phyloP scores from a whole-genome alignment of 345 rosid genomes.

The Aurinia saxatilis region DNA sequence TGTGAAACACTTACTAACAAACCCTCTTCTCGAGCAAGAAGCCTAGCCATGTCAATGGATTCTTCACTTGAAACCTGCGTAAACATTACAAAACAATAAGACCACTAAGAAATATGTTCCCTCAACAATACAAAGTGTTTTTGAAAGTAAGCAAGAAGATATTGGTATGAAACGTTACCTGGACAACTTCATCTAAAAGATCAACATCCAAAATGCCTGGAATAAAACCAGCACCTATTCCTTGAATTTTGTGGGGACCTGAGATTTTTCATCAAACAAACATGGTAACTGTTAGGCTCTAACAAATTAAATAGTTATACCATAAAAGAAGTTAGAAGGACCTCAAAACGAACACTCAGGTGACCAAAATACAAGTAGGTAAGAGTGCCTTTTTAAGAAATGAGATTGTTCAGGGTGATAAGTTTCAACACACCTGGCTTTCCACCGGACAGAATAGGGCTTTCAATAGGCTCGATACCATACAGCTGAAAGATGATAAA shows the following conservation, averaged over 20 bases:
- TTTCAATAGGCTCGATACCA: constrained; percentile 70
- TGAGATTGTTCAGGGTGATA: neutral
- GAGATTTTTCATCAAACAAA: too few species aligned
- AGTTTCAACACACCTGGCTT: constrained; percentile 48
- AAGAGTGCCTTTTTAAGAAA: neutral
- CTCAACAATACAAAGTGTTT: neutral
- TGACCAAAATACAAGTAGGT: neutral
- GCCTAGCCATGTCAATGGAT: constrained; percentile 64
- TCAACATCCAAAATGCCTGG: constrained; percentile 63
- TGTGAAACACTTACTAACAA: constrained; percentile 43
- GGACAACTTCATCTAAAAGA: constrained; percentile 55
- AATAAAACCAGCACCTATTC: constrained; percentile 46
- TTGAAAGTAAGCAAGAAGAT: neutral
- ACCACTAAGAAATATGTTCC: neutral
- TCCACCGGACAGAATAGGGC: constrained; percentile 57
- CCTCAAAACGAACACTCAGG: neutral
- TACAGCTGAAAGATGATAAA: constrained; percentile 33
- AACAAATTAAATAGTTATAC: too few species aligned
- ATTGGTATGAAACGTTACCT: constrained; percentile 27
- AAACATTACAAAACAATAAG: constrained; percentile 8
- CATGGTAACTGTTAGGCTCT: too few species aligned
- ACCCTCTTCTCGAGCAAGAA: constrained; percentile 59
- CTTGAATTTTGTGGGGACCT: too few species aligned
- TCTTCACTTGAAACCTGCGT: constrained; percentile 51
- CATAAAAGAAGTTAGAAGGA: too few species aligned